phyloP scores from a whole-genome alignment of 768 basidiomycete species.

The Scleroderma citrinum region DNA sequence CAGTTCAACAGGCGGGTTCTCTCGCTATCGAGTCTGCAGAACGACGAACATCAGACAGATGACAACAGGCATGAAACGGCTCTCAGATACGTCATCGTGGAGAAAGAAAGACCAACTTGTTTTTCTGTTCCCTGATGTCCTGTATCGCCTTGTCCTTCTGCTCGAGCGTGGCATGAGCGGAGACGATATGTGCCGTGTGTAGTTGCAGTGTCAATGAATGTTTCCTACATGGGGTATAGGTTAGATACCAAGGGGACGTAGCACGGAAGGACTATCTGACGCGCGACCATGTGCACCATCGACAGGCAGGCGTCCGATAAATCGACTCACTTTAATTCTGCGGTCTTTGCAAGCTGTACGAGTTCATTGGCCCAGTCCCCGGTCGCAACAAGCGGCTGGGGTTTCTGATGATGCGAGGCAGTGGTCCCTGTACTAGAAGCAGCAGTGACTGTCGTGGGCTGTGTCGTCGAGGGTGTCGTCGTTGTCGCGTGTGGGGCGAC shows the following conservation, averaged over 20 bases:
- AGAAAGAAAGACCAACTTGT: slow-evolving; percentile 49
- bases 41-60: slow-evolving; percentile 10
- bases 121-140: slow-evolving; percentile 79
- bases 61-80: slow-evolving; percentile 1
- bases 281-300: neutral
- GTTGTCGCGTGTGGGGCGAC: slow-evolving; percentile 26
- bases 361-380: slow-evolving; percentile 87
- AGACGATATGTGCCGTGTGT: slow-evolving; percentile 82
- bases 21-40: slow-evolving; percentile 66
- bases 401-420: slow-evolving; percentile 16
- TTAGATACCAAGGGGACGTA: slow-evolving; percentile 8
- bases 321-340: slow-evolving; percentile 73
- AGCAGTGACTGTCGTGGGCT: neutral
- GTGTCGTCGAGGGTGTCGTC: slow-evolving; percentile 9
- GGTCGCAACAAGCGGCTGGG: slow-evolving; percentile 62
- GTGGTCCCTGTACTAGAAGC: neutral
- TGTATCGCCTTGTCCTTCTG: slow-evolving; percentile 74
- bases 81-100: too few relatives aligned
- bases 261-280: neutral
- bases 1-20: slow-evolving; percentile 60
- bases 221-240: slow-evolving; percentile 43
- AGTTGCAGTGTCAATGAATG: slow-evolving; percentile 79
- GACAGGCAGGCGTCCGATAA: neutral
- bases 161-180: slow-evolving; percentile 74
- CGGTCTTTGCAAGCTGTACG: slow-evolving; percentile 80